Evolutionary conservation across 2,329 filamentous ascomycete genomes (phyloP), one percentile per base, ranked within the genome.

Genomic region (Mycosphaerella sp.): DNA sequence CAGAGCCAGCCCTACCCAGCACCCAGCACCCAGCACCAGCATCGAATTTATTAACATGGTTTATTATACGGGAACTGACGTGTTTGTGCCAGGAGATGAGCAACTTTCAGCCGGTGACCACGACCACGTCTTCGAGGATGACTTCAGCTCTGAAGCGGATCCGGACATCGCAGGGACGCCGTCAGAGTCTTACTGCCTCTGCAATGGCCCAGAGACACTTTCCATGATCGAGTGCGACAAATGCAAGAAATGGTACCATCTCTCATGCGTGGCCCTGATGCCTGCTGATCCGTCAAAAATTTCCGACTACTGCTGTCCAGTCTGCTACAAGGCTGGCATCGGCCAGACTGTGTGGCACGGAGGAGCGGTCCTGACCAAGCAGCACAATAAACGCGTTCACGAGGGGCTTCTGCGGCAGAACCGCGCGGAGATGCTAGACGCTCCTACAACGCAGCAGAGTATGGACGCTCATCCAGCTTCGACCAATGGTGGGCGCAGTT

Each of bases 211-310:
- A 1, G 89, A 95, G 67, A 89, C 93, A 65, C 89, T 95, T 67
- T 95, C 89, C 85, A 96, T 96, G 90, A 95, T 96, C 65, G 87
- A 81, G 39, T 96, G 90, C 67, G 90, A 96, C 68, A 85, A 81
- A 14, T 96, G 90, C 69, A 87, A 95, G 62, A 90, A 95, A 71
- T 95, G 90, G 90, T 96, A 89, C 64, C 90, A 96, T 67, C 89
- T 89, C 42, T 85, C 87, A 65, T 96, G 90, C 66, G 85, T 96
- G 62, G 77, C 86, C 59, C 83, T 95, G 64, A 76, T 78, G 59
- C 86, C 89, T 71, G 76, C 80, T 41, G 77, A 86, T 53, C 82
- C 82, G 57, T 82, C 88, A 55, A 74, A 88, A 48, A 84, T 89
- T 55, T 84, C 87, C 67, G 84, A 79, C 54, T 79, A 77, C 67